phyloP scores from a whole-genome alignment of 768 basidiomycete genomes.

The Tricholoma sp. region DNA sequence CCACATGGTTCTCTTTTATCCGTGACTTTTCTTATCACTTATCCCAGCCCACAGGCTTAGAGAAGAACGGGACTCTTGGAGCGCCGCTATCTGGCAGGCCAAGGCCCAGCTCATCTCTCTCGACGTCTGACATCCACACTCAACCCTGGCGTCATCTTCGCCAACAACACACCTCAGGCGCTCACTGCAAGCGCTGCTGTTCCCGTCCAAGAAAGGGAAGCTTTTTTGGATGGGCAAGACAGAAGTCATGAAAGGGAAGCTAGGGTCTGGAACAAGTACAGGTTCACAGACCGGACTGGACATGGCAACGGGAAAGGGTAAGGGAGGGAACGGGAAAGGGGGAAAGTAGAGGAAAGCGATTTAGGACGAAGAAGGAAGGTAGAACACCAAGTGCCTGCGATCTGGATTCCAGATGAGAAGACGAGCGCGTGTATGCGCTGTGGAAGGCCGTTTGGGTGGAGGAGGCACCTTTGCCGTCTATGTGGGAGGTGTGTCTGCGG shows the following conservation, averaged over 20 bases:
- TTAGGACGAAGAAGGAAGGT: constrained; percentile 46
- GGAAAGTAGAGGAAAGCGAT: constrained; percentile 13
- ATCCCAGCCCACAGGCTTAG: constrained; percentile 35
- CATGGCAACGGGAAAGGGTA: constrained; percentile 4
- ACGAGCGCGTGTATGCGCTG: constrained; percentile 87
- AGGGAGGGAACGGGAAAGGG: constrained; percentile 20
- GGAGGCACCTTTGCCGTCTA: constrained; percentile 81
- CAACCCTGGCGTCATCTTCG: constrained; percentile 73
- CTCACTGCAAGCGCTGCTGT: constrained; percentile 67
- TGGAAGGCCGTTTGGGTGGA: constrained; percentile 68
- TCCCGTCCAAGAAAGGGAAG: constrained; percentile 26
- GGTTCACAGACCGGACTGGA: background rate
- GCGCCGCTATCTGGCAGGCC: constrained; percentile 57
- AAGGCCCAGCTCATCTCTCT: constrained; percentile 64
- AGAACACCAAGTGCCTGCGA: constrained; percentile 82
- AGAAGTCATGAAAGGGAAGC: background rate
- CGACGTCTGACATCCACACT: constrained; percentile 69
- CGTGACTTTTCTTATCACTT: background rate
- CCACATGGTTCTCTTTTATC: constrained; percentile 16
- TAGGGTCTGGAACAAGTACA: background rate
- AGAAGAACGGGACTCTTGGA: constrained; percentile 64
- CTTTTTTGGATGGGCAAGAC: too few relatives aligned
- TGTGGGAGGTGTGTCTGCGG: constrained; percentile 82
- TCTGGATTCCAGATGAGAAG: constrained; percentile 89
- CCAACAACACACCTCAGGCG: constrained; percentile 73